phyloP scores from a whole-genome alignment of 106 monocot genomes.

The Dioscorea dumetorum region DNA sequence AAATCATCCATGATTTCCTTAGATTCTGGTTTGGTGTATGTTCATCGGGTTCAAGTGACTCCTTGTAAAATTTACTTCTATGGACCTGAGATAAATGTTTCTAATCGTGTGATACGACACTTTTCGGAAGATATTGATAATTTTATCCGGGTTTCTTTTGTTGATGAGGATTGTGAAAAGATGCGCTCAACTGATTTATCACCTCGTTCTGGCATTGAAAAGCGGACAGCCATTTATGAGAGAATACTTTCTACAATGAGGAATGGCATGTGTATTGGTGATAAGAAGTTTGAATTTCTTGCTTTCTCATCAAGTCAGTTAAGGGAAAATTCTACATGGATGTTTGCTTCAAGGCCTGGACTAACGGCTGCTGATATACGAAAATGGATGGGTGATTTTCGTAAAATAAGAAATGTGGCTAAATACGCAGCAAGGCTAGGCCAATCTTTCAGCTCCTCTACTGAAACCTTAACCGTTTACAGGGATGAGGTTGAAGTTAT shows the following conservation, averaged over 20 bases:
- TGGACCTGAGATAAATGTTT: conserved; percentile 84
- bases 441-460: conserved; percentile 84
- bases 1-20: conserved; percentile 33
- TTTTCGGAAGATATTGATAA: conserved; percentile 47
- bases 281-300: conserved; percentile 85
- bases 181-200: conserved; percentile 58
- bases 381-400: conserved; percentile 76
- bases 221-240: conserved; percentile 46
- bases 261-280: conserved; percentile 70
- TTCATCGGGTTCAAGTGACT: conserved; percentile 77
- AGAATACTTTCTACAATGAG: conserved; percentile 56
- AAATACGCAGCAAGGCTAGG: conserved; percentile 91
- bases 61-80: conserved; percentile 80
- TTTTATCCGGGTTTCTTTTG: conserved; percentile 86
- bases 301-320: conserved; percentile 96
- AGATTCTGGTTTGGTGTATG: conserved; percentile 78
- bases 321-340: conserved; percentile 83
- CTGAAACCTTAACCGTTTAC: conserved; percentile 65
- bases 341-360: conserved; percentile 74
- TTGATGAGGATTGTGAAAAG: conserved; percentile 74
- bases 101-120: conserved; percentile 77
- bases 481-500: conserved; percentile 50
- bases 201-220: conserved; percentile 22
- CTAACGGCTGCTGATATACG: conserved; percentile 53
- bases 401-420: conserved; percentile 78